These are phyloP conservation scores for Starmerella floricola DNA, from an alignment of 805 yeast species.

Conservation along the genomic window DNA sequence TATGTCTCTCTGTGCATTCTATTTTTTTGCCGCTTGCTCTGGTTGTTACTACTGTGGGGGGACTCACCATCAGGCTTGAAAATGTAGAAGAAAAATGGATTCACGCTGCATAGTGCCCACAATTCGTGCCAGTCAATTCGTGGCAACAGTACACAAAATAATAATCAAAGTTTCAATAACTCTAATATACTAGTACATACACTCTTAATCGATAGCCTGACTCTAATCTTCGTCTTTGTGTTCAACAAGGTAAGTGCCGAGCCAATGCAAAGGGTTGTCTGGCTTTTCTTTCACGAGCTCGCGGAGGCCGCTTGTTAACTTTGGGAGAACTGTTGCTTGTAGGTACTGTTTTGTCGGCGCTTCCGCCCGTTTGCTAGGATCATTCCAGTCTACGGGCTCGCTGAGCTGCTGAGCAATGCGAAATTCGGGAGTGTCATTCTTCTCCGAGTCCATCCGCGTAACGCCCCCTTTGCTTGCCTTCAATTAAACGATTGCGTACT, in stretches of 20 bases:
- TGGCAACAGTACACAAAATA: too few species aligned
- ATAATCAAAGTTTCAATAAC: too few species aligned
- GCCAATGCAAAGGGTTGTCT: constrained; percentile 8
- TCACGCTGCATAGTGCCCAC: too few species aligned
- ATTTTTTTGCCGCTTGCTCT: not conserved
- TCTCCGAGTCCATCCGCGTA: not conserved
- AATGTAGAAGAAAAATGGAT: too few species aligned
- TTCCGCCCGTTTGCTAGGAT: not conserved
- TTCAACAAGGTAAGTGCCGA: constrained; percentile 7
- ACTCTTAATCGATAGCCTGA: too few species aligned
- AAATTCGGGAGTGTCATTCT: constrained; percentile 4
- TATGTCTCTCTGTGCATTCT: not conserved
- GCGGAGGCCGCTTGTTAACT: constrained; percentile 7
- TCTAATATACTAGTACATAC: too few species aligned
- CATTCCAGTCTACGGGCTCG: constrained; percentile 8
- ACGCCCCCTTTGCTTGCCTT: too few species aligned
- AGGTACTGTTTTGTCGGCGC: constrained; percentile 13
- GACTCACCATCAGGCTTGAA: too few species aligned
- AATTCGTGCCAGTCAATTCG: too few species aligned
- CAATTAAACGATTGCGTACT: too few species aligned
- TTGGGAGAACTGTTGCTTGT: constrained; percentile 6
- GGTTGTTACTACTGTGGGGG: not conserved
- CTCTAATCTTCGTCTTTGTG: not conserved
- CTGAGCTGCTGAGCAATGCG: constrained; percentile 1
- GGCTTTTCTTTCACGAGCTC: constrained; percentile 4